Conservation (phyloP, 2,329 filamentous ascomycete genomes). For the Pseudogymnoascus sp. region DNA sequence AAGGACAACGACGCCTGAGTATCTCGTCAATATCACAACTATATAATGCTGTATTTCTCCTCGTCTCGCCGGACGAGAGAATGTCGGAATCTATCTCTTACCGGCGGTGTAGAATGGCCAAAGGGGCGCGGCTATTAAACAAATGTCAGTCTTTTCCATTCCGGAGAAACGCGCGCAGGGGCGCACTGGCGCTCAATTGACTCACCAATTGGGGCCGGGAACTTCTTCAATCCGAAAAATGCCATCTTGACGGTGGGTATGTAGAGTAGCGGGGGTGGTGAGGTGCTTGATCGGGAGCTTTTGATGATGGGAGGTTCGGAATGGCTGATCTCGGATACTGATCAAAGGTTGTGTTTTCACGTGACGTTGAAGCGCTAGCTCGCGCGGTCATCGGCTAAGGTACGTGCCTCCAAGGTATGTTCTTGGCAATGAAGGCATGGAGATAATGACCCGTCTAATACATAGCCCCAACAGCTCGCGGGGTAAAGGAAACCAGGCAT, state of each 20-base stretch:
- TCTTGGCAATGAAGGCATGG: slow-evolving; percentile 2
- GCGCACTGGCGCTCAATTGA: slow-evolving; percentile 32
- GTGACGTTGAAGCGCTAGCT: slow-evolving; percentile 1
- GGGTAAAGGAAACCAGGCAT: background rate
- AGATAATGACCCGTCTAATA: background rate
- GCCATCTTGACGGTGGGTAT: slow-evolving; percentile 54
- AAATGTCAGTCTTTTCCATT: slow-evolving; percentile 10
- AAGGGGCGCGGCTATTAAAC: slow-evolving; percentile 69
- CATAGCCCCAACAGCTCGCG: slow-evolving; percentile 1
- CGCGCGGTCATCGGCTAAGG: slow-evolving; percentile 1
- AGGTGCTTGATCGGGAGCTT: slow-evolving; percentile 19
- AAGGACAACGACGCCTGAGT: slow-evolving; percentile 68
- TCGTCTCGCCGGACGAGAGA: background rate
- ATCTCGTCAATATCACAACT: slow-evolving; percentile 10
- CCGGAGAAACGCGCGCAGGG: slow-evolving; percentile 11
- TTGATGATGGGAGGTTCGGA: background rate
- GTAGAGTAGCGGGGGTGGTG: slow-evolving; percentile 30
- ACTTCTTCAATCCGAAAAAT: slow-evolving; percentile 72
- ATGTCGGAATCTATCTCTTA: slow-evolving; percentile 41
- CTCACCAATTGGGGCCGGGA: slow-evolving; percentile 69
- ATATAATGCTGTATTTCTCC: background rate
- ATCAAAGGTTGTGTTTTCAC: background rate
- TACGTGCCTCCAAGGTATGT: slow-evolving; percentile 1
- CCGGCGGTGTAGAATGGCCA: slow-evolving; percentile 90
- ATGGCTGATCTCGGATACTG: slow-evolving; percentile 1